phyloP scores from a whole-genome alignment of 345 rosid genomes.

The Lepidium africanum region DNA sequence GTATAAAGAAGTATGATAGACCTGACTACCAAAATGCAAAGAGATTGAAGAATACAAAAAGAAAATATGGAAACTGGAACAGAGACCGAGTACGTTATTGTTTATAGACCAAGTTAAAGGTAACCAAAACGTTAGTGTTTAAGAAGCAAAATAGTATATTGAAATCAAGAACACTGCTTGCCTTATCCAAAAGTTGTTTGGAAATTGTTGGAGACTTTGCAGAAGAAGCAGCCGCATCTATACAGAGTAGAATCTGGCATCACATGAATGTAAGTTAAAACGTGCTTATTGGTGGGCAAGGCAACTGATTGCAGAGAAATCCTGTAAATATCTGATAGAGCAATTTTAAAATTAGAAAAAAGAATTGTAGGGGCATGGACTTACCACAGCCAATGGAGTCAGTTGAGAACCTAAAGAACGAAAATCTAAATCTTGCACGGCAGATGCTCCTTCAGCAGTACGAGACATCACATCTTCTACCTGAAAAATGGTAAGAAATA shows the following conservation, averaged over 20 bases:
- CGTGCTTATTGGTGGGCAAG: slow-evolving; percentile 2
- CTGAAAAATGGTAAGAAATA: slow-evolving; percentile 35
- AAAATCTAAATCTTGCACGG: slow-evolving; percentile 72
- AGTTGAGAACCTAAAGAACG: slow-evolving; percentile 58
- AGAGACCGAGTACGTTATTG: not conserved
- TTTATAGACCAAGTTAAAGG: not conserved
- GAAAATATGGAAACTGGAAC: not conserved
- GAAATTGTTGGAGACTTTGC: slow-evolving; percentile 73
- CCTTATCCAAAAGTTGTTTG: slow-evolving; percentile 81
- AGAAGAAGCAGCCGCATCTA: slow-evolving; percentile 88
- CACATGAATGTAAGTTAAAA: slow-evolving; percentile 24
- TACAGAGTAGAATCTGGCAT: slow-evolving; percentile 79
- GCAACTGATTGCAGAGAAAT: not conserved
- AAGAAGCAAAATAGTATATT: not conserved
- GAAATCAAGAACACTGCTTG: slow-evolving; percentile 30
- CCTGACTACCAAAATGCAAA: slow-evolving; percentile 2
- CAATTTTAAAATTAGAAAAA: not conserved
- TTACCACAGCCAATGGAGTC: slow-evolving; percentile 86
- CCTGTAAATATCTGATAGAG: not conserved
- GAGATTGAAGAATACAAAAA: not conserved
- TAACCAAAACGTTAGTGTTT: not conserved
- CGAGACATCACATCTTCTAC: slow-evolving; percentile 79
- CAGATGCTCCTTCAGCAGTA: slow-evolving; percentile 67
- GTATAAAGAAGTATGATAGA: not conserved
- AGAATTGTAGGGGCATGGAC: slow-evolving; percentile 25